These are phyloP conservation scores for Sugiyamaella castrensis DNA, from an alignment of 1,139 yeast species.

Conservation along the genomic window DNA sequence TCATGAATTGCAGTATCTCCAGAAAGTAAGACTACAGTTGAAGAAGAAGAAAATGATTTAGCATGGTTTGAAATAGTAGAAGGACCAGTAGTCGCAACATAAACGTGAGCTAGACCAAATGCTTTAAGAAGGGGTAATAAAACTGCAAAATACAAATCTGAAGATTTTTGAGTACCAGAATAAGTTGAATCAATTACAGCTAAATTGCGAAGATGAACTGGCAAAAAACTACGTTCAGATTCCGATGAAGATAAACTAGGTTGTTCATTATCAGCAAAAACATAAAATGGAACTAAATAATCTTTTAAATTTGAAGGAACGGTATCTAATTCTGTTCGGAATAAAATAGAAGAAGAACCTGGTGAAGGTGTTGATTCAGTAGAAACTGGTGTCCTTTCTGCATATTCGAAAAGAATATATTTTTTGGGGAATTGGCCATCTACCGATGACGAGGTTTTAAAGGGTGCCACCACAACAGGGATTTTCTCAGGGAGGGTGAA, in stretches of 20 bases:
- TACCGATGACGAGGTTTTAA: not conserved
- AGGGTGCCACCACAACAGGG: constrained; percentile 15
- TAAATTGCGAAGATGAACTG: constrained; percentile 31
- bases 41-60: constrained; percentile 29
- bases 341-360: constrained; percentile 9
- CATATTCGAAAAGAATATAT: constrained; percentile 11
- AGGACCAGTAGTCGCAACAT: constrained; percentile 37
- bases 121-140: constrained; percentile 36
- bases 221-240: constrained; percentile 14
- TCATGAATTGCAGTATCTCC: constrained; percentile 88
- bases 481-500: constrained; percentile 3
- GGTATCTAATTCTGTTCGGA: constrained; percentile 7
- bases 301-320: constrained; percentile 12
- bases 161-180: constrained; percentile 32
- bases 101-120: constrained; percentile 35
- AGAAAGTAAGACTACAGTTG: constrained; percentile 61
- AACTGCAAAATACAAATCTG: constrained; percentile 32
- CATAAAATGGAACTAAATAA: constrained; percentile 10
- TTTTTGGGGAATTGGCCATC: not conserved
- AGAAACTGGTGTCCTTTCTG: constrained; percentile 5
- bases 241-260: not conserved
- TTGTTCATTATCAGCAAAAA: constrained; percentile 1
- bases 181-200: constrained; percentile 37
- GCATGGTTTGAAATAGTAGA: constrained; percentile 36
- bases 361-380: constrained; percentile 2